Evolutionary conservation across 2,329 filamentous ascomycete species (phyloP).

Genomic region (Microcera coccophila): DNA sequence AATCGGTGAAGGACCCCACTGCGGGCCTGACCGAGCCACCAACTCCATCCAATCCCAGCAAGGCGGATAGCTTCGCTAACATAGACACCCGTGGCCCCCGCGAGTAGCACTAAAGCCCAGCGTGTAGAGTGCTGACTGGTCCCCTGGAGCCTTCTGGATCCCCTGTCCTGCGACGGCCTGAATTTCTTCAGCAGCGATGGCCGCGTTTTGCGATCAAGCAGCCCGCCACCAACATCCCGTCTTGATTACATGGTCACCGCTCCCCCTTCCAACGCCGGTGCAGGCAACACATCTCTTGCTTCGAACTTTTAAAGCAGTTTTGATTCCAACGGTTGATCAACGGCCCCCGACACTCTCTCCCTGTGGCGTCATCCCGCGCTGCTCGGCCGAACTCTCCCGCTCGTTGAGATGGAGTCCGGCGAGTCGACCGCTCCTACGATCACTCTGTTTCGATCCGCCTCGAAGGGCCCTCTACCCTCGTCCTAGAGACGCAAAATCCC

Average conservation of each 20-base stretch:
- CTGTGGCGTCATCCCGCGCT: slow-evolving; percentile 22
- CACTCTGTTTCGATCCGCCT: slow-evolving; percentile 16
- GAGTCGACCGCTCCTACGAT: slow-evolving; percentile 22
- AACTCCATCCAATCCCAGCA: slow-evolving; percentile 1
- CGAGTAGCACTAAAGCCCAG: slow-evolving; percentile 4
- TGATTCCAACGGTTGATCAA: slow-evolving; percentile 5
- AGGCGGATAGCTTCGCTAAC: background rate
- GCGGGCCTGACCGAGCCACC: slow-evolving; percentile 12
- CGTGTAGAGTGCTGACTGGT: slow-evolving; percentile 1
- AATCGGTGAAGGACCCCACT: slow-evolving; percentile 15
- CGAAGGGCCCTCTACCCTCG: slow-evolving; percentile 15
- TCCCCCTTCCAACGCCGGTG: too few species aligned
- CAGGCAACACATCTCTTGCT: slow-evolving; percentile 8
- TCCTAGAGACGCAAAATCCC: slow-evolving; percentile 2
- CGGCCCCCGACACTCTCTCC: slow-evolving; percentile 4
- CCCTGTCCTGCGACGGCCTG: slow-evolving; percentile 23
- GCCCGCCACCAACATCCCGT: slow-evolving; percentile 7
- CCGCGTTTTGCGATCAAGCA: slow-evolving; percentile 18
- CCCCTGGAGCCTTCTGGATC: slow-evolving; percentile 10
- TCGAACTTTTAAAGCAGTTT: slow-evolving; percentile 3
- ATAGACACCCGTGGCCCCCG: background rate
- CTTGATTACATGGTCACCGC: slow-evolving; percentile 7
- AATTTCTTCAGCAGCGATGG: slow-evolving; percentile 22
- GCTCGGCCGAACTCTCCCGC: slow-evolving; percentile 21
- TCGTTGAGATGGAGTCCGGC: slow-evolving; percentile 40